Conservation (phyloP, 805 yeast genomes). For the Metschnikowia picachoensis region DNA sequence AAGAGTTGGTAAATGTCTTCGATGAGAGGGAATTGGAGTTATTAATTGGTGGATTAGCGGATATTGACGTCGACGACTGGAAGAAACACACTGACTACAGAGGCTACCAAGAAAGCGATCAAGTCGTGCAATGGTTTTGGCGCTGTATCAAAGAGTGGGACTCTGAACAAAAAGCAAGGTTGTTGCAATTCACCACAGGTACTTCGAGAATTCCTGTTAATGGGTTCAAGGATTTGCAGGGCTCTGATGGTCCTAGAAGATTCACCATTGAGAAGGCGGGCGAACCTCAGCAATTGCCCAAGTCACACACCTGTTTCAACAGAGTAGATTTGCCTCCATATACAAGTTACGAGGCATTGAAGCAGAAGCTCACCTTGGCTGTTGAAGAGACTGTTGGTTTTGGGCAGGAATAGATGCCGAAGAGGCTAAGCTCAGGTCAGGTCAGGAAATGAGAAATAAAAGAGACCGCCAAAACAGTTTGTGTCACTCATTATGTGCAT, state of each 20-base stretch:
- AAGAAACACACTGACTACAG: conserved; percentile 97
- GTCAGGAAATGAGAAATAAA: not conserved
- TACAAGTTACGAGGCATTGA: conserved; percentile 74
- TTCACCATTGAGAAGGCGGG: conserved; percentile 99
- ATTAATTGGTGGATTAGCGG: conserved; percentile 96
- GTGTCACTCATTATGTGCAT: not conserved
- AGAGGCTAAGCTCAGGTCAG: not conserved
- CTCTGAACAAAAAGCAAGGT: conserved; percentile 91
- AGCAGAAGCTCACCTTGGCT: conserved; percentile 88
- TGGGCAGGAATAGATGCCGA: conserved; percentile 77
- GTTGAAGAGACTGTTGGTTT: conserved; percentile 99
- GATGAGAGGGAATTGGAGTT: conserved; percentile 97
- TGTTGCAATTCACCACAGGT: conserved; percentile 97
- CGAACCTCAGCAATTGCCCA: conserved; percentile 87
- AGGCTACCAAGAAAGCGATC: conserved; percentile 95
- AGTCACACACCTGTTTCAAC: conserved; percentile 97
- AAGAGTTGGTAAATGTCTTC: conserved; percentile 91
- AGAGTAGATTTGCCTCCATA: conserved; percentile 98
- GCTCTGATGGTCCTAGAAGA: conserved; percentile 98
- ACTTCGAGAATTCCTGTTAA: conserved; percentile 98
- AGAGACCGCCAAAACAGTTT: not conserved
- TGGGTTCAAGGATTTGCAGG: conserved; percentile 98
- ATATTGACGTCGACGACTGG: conserved; percentile 98
- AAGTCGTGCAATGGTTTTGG: conserved; percentile 99
- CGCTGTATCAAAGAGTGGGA: conserved; percentile 91